Evolutionary conservation across 2,329 filamentous ascomycete species (phyloP), one percentile per base, ranked within the genome.

Genomic region (Hypoxylon sp.): DNA sequence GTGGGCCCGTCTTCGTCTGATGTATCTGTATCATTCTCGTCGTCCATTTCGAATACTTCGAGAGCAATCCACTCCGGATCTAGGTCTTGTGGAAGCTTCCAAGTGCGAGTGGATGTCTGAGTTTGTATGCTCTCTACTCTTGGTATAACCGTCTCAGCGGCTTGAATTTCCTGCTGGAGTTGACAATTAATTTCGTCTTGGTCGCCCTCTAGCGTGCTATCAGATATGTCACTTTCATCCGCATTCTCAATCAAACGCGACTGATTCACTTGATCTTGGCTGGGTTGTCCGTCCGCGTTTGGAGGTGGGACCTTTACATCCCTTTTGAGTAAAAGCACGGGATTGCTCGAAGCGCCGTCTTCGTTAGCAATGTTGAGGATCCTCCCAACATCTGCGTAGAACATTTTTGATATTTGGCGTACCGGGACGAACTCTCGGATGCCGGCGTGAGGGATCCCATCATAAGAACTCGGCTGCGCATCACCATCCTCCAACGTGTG

Each of bases 1-100:
- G 64, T 63, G 9, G 65, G 50, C 2, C 67, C 63, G 6, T 74
- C 68, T 3, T 72, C 73, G 8, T 72, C 73, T 24, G 53, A 47
- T 0, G 63, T 63, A 8, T 64, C 60, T 13, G 35, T 48, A n/a
- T 75, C 74, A 1, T 76, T 22, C 3, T 87, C 87, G 1, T 85
- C 82, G 2, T 89, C 85, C 73, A 93, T 90, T 14, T 88, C 87
- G 76, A 91, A 96, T 0, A 97, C 92, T 77, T 97, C 94, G 14
- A 98, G 88, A 0, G 94, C 94, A 71, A 97, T 88, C 94, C 94
- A 98, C 79, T 97, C 94, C 0, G 92, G 90, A 72, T 97, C 94
- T 0, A 97, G 83, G 66, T 94, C 91, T 1, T 85, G 84, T 0
- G 94, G 93, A 2, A 97, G 82, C 10, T 83, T 82, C 86, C 89